These are phyloP conservation scores for Suillus discolor DNA, from an alignment of 768 basidiomycete species.

Conservation along the genomic window DNA sequence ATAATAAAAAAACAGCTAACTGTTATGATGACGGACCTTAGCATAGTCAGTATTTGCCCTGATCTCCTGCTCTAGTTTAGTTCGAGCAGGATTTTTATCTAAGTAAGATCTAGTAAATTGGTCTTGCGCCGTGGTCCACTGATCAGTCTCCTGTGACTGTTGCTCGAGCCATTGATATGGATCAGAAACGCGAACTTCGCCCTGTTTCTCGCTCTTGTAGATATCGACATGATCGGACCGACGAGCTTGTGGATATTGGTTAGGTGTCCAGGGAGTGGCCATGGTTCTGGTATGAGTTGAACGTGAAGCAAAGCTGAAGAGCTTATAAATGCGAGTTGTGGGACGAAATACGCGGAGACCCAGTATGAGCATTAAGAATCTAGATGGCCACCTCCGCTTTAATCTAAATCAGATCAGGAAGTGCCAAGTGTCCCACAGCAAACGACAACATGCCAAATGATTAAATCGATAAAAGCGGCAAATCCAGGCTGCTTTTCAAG, in stretches of 20 bases:
- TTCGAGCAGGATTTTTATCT: conserved; percentile 61
- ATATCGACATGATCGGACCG: conserved; percentile 68
- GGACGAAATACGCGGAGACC: conserved; percentile 19
- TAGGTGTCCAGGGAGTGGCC: conserved; percentile 54
- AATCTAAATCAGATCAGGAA: conserved; percentile 29
- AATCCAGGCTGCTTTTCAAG: conserved; percentile 4
- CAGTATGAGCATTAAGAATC: conserved; percentile 14
- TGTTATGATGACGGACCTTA: conserved; percentile 35
- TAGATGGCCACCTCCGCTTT: conserved; percentile 15
- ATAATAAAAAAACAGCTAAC: conserved; percentile 4
- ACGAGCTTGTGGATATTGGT: conserved; percentile 63
- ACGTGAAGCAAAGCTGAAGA: conserved; percentile 24
- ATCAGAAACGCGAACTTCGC: conserved; percentile 63
- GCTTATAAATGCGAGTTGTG: conserved; percentile 23
- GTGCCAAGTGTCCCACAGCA: conserved; percentile 33
- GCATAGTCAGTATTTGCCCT: conserved; percentile 54
- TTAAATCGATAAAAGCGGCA: conserved; percentile 21
- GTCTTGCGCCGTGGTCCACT: conserved; percentile 66
- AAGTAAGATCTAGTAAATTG: conserved; percentile 59
- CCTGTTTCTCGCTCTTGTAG: conserved; percentile 67
- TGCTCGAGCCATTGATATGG: conserved; percentile 80
- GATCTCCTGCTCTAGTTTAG: conserved; percentile 61
- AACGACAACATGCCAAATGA: conserved; percentile 16
- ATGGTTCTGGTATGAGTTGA: conserved; percentile 17
- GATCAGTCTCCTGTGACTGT: conserved; percentile 60